These are phyloP conservation scores for Diospyros lotus DNA, from an alignment of 148 eudicot species.

Conservation along the genomic window DNA sequence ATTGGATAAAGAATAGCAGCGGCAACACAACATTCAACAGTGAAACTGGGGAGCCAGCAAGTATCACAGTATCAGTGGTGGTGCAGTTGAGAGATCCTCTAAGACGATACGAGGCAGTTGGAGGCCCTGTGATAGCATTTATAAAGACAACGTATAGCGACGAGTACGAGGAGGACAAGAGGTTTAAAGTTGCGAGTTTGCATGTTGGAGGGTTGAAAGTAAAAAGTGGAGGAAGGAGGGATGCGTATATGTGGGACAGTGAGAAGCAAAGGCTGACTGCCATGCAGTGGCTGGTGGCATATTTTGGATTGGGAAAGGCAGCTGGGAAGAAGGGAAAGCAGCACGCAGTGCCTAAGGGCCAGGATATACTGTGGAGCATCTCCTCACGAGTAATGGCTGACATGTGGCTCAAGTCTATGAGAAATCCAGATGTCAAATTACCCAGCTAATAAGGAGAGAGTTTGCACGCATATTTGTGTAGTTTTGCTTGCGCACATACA, in stretches of 20 bases:
- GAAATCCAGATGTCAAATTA: conserved; percentile 89
- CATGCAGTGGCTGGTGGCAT: conserved; percentile 83
- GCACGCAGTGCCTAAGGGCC: conserved; percentile 32
- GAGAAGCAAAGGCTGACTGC: conserved; percentile 89
- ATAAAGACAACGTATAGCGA: conserved; percentile 41
- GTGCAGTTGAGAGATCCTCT: conserved; percentile 77
- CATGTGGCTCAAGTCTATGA: conserved; percentile 91
- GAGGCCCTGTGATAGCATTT: conserved; percentile 67
- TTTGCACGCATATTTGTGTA: not conserved
- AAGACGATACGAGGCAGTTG: conserved; percentile 84
- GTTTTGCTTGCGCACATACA: no score
- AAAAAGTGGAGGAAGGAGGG: conserved; percentile 43
- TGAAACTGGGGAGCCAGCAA: conserved; percentile 15
- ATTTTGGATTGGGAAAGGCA: conserved; percentile 50
- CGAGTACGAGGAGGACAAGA: conserved; percentile 37
- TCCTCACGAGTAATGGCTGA: conserved; percentile 87
- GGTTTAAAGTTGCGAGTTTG: conserved; percentile 56
- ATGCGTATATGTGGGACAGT: conserved; percentile 50
- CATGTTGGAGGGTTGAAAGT: conserved; percentile 78
- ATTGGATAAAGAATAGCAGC: conserved; percentile 46
- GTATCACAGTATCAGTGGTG: conserved; percentile 36
- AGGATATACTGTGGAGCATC: conserved; percentile 80
- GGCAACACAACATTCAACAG: not conserved
- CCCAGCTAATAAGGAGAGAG: conserved; percentile 24
- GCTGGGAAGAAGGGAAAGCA: conserved; percentile 45